Base-by-base conservation (phyloP, 2,329 filamentous ascomycete species). In the Lecanosticta acicola region DNA sequence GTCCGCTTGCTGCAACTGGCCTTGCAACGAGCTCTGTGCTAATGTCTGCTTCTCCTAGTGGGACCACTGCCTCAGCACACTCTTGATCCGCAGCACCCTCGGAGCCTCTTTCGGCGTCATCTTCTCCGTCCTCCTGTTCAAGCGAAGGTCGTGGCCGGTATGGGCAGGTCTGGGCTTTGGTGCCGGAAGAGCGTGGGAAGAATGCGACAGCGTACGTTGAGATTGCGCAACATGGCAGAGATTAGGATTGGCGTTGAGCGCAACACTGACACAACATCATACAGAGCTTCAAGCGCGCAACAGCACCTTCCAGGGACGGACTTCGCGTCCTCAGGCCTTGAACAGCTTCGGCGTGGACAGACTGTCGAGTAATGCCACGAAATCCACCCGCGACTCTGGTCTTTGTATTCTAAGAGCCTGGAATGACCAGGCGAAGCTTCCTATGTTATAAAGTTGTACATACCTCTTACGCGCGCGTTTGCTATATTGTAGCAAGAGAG, bases 61-160 rank as follows among this genome's bases (percentile, higher is more conserved):
- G 93, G 93, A 98, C 70, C 91, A 87, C 74, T 96, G 93, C 73
- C 83, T 98, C 61, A 97, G 93, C 61, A 96, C 94, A 66, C 81
- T 96, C 71, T 81, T 98, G 67, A 94, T 98, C 77, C 90, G 94
- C 72, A 97, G 91, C 57, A 84, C 87, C 46, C 85, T 98, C 70
- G 93, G 93, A 65, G 85, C 97, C 67, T 88, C 86, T 60, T 98
- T 98, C 73, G 93, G 93, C 67, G 85, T 98, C 69, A 87, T 98
- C 72, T 97, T 98, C 78, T 97, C 93, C 51, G 90, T 98, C 51
- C 85, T 98, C 48, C 74, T 98, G 45, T 98, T 98, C 81, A 95
- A 94, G 80, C 85, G 94, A 71, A 84, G 93, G 74, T 87, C 93
- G 57, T 98, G 91, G 88, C 93, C 93, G 47, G 93, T 90, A n/a